phyloP scores from a whole-genome alignment of 2,329 filamentous ascomycete genomes.

The Apiospora rasikravindrae region DNA sequence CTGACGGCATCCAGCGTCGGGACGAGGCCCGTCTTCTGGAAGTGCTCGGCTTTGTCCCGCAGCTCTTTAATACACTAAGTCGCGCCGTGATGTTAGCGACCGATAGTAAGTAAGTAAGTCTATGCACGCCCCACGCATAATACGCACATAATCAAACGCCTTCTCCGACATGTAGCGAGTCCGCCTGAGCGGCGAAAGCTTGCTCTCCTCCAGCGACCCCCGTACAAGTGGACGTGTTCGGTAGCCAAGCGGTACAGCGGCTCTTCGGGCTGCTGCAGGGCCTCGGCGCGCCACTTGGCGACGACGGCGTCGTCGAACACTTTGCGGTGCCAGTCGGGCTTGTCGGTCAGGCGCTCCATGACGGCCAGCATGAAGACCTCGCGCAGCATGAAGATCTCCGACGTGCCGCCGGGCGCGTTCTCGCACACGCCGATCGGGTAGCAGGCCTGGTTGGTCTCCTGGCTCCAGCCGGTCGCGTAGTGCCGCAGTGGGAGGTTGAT shows the following conservation, averaged over 20 bases:
- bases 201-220: not conserved
- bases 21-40: slow-evolving; percentile 46
- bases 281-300: slow-evolving; percentile 40
- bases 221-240: not conserved
- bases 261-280: slow-evolving; percentile 32
- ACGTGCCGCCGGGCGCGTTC: not conserved
- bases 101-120: not conserved
- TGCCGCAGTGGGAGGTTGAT: not conserved
- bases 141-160: slow-evolving; percentile 30
- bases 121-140: slow-evolving; percentile 20
- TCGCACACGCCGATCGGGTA: slow-evolving; percentile 20
- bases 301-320: slow-evolving; percentile 41
- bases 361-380: slow-evolving; percentile 44
- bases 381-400: slow-evolving; percentile 32
- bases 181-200: not conserved
- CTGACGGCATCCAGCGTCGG: slow-evolving; percentile 48
- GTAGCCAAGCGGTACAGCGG: slow-evolving; percentile 14
- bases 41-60: slow-evolving; percentile 53
- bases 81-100: slow-evolving; percentile 21
- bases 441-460: not conserved
- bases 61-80: slow-evolving; percentile 49
- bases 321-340: slow-evolving; percentile 43
- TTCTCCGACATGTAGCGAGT: slow-evolving; percentile 27
- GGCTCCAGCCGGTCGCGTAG: not conserved
- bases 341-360: slow-evolving; percentile 39